Conservation (phyloP, 1,139 yeast species). For the Saccharomycopsis hybrid region DNA sequence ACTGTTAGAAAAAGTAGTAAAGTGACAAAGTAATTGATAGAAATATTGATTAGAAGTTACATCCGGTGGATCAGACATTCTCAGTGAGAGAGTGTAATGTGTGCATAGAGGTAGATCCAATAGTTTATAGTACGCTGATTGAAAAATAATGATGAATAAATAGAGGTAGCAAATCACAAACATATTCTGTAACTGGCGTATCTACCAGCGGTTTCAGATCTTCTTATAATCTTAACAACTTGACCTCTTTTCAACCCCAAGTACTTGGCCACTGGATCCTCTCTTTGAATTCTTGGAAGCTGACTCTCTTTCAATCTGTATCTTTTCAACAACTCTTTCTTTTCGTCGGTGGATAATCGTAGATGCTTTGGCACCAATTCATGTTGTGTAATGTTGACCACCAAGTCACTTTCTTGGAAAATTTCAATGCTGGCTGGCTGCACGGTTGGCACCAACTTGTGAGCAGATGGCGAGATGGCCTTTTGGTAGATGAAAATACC, state of each 20-base stretch:
- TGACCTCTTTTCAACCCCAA: conserved; percentile 94
- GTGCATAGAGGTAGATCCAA: no score
- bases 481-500: conserved; percentile 90
- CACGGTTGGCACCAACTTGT: conserved; percentile 88
- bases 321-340: conserved; percentile 79
- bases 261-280: conserved; percentile 96
- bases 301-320: conserved; percentile 95
- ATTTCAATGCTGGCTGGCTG: conserved; percentile 98
- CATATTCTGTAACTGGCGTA: conserved; percentile 98
- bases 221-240: conserved; percentile 92
- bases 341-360: conserved; percentile 73
- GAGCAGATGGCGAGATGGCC: conserved; percentile 92
- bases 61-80: no score
- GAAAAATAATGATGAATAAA: no score
- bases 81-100: no score
- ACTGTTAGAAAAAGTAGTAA: no score
- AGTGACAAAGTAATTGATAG: no score
- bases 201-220: conserved; percentile 96
- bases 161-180: conserved; percentile 38
- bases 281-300: conserved; percentile 93
- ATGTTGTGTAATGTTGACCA: conserved; percentile 96
- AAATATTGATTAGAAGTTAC: no score
- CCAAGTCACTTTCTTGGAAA: conserved; percentile 88
- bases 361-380: conserved; percentile 94
- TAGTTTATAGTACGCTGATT: no score